Conservation (phyloP, 2,329 filamentous ascomycete genomes). For the Ceratocystis smalleyi region DNA sequence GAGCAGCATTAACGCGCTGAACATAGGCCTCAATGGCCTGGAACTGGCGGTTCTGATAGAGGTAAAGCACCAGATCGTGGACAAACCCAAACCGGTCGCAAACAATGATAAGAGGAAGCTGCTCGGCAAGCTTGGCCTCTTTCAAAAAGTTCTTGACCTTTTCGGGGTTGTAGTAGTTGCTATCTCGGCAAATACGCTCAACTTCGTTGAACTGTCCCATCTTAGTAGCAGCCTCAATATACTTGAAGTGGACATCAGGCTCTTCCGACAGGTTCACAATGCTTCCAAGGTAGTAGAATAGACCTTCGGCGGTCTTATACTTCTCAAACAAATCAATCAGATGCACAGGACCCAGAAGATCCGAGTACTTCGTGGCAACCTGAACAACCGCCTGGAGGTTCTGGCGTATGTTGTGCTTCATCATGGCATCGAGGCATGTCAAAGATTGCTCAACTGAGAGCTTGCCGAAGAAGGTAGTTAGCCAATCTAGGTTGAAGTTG, state of each 20-base stretch:
- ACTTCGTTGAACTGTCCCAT: conserved; percentile 92
- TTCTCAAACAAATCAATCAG: conserved; percentile 93
- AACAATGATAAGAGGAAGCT: conserved; percentile 91
- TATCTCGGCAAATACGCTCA: conserved; percentile 91
- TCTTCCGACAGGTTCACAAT: conserved; percentile 96
- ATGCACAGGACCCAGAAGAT: conserved; percentile 71
- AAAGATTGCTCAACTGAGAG: conserved; percentile 90
- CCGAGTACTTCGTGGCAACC: conserved; percentile 94
- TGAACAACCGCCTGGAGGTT: conserved; percentile 91
- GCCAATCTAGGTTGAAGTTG: conserved; percentile 80
- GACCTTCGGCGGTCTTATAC: conserved; percentile 89
- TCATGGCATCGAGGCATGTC: conserved; percentile 89
- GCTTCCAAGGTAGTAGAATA: conserved; percentile 96
- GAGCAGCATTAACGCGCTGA: conserved; percentile 81
- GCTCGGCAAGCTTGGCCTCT: conserved; percentile 80
- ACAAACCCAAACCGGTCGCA: conserved; percentile 99
- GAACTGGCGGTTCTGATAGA: conserved; percentile 99
- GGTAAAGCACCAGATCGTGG: conserved; percentile 85
- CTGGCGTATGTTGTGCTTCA: conserved; percentile 90
- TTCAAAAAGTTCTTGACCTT: conserved; percentile 99
- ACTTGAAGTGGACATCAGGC: conserved; percentile 95
- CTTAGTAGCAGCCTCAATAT: conserved; percentile 89
- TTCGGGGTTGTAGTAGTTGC: conserved; percentile 75
- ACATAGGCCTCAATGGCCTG: conserved; percentile 98
- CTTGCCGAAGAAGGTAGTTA: conserved; percentile 83